These are phyloP conservation scores for Ceratocystis eucalypticola DNA, from an alignment of 2,329 filamentous ascomycete species.

Conservation along the genomic window DNA sequence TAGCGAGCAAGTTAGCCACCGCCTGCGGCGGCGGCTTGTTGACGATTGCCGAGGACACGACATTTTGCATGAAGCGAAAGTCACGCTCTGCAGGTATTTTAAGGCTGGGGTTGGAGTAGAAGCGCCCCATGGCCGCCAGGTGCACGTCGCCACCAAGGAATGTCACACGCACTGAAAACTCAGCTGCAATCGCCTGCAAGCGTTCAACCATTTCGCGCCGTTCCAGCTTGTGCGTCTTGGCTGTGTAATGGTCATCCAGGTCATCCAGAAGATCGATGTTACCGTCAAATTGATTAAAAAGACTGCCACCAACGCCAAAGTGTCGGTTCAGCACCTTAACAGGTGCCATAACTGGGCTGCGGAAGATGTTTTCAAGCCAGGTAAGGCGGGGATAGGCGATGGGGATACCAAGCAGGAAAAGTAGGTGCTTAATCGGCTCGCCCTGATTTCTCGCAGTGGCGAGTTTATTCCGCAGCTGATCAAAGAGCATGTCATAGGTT, in stretches of 20 bases:
- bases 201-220: constrained; percentile 64
- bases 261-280: constrained; percentile 87
- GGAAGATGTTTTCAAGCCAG: constrained; percentile 91
- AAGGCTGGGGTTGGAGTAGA: constrained; percentile 79
- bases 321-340: constrained; percentile 82
- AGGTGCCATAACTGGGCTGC: constrained; percentile 73
- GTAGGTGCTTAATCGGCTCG: constrained; percentile 73
- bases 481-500: constrained; percentile 75
- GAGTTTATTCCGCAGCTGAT: constrained; percentile 61
- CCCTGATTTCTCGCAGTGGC: constrained; percentile 49
- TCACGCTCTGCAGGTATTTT: constrained; percentile 67
- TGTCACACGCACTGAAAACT: constrained; percentile 79
- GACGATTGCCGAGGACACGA: constrained; percentile 88
- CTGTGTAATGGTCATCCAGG: constrained; percentile 91
- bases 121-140: constrained; percentile 78
- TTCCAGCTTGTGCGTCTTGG: constrained; percentile 80
- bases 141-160: constrained; percentile 93
- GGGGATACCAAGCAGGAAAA: constrained; percentile 76
- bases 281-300: constrained; percentile 92
- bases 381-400: constrained; percentile 82
- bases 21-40: constrained; percentile 82
- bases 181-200: constrained; percentile 69
- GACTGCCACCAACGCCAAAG: constrained; percentile 67
- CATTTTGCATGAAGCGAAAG: constrained; percentile 87
- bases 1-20: constrained; percentile 81